Evolutionary conservation across 352 stramenopile species (phyloP).

Genomic region (Pythium monospermum): DNA sequence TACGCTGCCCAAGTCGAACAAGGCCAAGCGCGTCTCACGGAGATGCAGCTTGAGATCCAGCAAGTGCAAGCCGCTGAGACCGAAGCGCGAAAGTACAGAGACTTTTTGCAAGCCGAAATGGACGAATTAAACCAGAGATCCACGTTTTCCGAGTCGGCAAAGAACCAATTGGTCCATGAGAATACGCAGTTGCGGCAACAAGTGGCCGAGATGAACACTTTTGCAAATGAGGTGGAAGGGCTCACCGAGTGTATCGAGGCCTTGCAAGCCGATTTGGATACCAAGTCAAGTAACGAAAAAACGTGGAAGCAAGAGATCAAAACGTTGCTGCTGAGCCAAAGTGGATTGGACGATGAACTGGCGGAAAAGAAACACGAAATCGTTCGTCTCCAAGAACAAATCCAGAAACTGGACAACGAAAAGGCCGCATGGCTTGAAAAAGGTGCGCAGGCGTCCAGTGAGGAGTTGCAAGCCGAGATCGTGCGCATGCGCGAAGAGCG

Average conservation of each 20-base stretch:
- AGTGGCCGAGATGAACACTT: conserved; percentile 31
- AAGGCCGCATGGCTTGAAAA: conserved; percentile 23
- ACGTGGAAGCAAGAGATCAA: conserved; percentile 15
- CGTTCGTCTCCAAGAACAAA: conserved; percentile 9
- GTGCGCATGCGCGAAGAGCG: conserved; percentile 22
- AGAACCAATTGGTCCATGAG: conserved; percentile 12
- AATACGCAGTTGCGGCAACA: conserved; percentile 17
- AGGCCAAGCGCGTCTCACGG: conserved; percentile 27
- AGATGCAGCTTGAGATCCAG: conserved; percentile 28
- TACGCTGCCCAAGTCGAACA: conserved; percentile 17
- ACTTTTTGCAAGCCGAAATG: conserved; percentile 22
- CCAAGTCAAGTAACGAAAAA: conserved; percentile 23
- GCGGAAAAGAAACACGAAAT: conserved; percentile 8
- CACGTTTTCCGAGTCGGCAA: conserved; percentile 3
- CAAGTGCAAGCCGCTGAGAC: conserved; percentile 27
- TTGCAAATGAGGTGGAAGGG: conserved; percentile 23
- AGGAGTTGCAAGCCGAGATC: conserved; percentile 24
- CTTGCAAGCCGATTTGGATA: conserved; percentile 26
- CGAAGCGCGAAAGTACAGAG: conserved; percentile 18
- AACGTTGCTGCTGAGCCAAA: conserved; percentile 3
- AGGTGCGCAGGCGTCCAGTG: conserved; percentile 19
- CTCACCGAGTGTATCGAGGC: conserved; percentile 30
- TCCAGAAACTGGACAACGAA: conserved; percentile 16
- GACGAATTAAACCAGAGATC: conserved; percentile 15
- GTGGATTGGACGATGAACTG: conserved; percentile 1